These are phyloP conservation scores for Wickerhamiella spandovensis DNA, from an alignment of 805 yeast genomes.

Conservation along the genomic window DNA sequence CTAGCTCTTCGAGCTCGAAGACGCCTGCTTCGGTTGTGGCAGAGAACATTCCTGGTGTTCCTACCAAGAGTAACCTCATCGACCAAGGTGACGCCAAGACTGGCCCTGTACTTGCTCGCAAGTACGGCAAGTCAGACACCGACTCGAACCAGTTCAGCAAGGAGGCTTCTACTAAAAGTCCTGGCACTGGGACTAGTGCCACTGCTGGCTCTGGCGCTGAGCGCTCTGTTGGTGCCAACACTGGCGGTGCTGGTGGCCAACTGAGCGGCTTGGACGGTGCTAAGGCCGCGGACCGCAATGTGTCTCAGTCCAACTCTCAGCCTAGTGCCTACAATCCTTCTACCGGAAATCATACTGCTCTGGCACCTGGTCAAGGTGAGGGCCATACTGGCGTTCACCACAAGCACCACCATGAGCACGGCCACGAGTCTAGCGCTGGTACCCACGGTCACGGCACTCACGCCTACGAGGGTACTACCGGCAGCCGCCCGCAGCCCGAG, in stretches of 20 bases:
- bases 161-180: background rate
- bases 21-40: background rate
- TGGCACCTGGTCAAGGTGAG: background rate
- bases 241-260: background rate
- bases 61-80: slow-evolving; percentile 15
- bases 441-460: background rate
- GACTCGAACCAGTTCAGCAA: background rate
- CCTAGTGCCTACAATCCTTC: background rate
- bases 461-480: background rate
- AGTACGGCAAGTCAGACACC: background rate
- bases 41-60: slow-evolving; percentile 13
- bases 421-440: background rate
- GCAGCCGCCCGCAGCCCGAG: background rate
- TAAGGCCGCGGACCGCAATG: background rate
- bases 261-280: background rate
- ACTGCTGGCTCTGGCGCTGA: background rate
- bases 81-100: slow-evolving; percentile 17
- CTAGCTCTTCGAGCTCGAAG: background rate
- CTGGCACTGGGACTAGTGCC: background rate
- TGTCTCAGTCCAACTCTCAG: background rate
- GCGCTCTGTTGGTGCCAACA: background rate
- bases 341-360: background rate
- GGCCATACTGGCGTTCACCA: background rate
- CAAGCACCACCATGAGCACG: background rate
- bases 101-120: slow-evolving; percentile 15